These are phyloP conservation scores for Colletotrichum gigasporum DNA, from an alignment of 2,329 filamentous ascomycete genomes.

Conservation along the genomic window DNA sequence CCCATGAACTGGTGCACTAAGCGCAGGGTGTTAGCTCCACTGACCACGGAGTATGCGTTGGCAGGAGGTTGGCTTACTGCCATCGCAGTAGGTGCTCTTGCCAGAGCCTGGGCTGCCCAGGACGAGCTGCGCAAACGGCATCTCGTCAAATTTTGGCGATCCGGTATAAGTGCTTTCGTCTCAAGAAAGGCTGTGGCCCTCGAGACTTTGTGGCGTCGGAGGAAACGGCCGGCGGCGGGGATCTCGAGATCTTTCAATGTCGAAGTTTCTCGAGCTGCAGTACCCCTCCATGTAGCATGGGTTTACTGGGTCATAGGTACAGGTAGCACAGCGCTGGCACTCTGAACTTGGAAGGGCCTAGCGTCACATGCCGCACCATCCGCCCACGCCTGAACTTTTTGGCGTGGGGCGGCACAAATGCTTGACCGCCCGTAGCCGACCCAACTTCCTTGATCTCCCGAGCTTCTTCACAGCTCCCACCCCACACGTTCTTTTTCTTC, in stretches of 20 bases:
- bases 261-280: conserved; percentile 12
- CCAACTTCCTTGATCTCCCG: conserved; percentile 16
- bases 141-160: conserved; percentile 37
- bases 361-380: conserved; percentile 24
- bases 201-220: neutral
- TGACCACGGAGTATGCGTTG: conserved; percentile 4
- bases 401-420: conserved; percentile 26
- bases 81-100: conserved; percentile 98
- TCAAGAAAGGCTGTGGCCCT: neutral
- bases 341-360: neutral
- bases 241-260: neutral
- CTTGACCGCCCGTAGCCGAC: conserved; percentile 25
- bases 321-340: too few species aligned
- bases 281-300: conserved; percentile 27
- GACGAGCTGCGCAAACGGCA: conserved; percentile 80
- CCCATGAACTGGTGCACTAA: conserved; percentile 95
- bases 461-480: conserved; percentile 29
- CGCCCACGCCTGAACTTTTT: neutral
- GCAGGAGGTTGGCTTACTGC: conserved; percentile 66
- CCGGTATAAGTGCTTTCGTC: neutral
- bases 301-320: neutral
- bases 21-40: conserved; percentile 8
- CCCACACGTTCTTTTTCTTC: conserved; percentile 26
- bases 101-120: conserved; percentile 95
- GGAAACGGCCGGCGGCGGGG: neutral